Base-by-base conservation (phyloP, 169 alveolate genomes). In the Plasmodium berghei region DNA sequence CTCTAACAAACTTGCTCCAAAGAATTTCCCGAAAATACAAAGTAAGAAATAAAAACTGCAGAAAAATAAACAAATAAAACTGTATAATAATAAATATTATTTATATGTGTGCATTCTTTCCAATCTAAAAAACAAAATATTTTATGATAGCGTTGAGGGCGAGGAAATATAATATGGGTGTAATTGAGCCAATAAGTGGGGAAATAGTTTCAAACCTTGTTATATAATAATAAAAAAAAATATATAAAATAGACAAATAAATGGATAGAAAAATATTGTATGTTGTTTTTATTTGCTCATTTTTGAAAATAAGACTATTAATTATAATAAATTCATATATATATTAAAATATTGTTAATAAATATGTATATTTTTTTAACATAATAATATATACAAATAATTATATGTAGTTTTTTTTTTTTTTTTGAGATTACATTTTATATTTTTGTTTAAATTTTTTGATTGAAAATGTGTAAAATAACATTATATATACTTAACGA, bases 101-200 rank as follows among this genome's bases (percentile, higher is more conserved):
- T 16, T 16, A 52, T 16, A 52, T 16, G 59, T 0, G 9, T 8
- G 4, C 59, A 49, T 49, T 49, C 1, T 49, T 10, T 49, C 1
- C 40, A 14, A 28, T 34, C n/a, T 34, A 9, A 2, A 28, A 40
- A 20, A 48, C 48, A 28, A 40, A 20, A 48, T 70, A 18, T 48
- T n/a, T 6, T 18, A 12, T 48, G 24, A 16, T 24, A 77, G 89
- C 73, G 26, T 69, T 58, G 54, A 66, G 89, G 58, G 64, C 28
- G 34, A 63, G 89, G 28, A 77, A 63, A 64, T 28, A 77, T 64
- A 77, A 34, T 18, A 28, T 49, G 49, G 89, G 89, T 10, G 56
- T 54, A n/a, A 77, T 77, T 4, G 89, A 77, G 12, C 89, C 89
- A 77, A 49, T 77, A 56, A 77, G 71, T 26, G 89, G 89, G 28